Evolutionary conservation across 2,329 filamentous ascomycete genomes (phyloP), one percentile per base, ranked within the genome.

Genomic region (Clarireedia paspali): DNA sequence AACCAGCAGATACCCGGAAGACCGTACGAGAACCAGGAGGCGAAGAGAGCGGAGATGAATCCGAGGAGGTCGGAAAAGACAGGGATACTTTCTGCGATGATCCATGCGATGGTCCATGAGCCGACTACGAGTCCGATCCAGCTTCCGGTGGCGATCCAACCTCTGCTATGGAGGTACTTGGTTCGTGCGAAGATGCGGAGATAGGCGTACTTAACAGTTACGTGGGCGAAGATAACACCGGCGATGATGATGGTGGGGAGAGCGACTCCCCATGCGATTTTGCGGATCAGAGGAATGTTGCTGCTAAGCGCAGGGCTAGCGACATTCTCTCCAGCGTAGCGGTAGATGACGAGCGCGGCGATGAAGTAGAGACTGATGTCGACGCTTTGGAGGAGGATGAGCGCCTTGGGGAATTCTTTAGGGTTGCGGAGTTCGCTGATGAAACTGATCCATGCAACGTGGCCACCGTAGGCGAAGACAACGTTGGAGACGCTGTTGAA

Each of bases 231-330:
- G 60, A 89, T 85, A 6, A 88, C 84, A 53, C 85, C 86, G 0
- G 85, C 83, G 50, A 89, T 81, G 48, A 89, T 73, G 57, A 89
- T 88, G 2, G 83, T 88, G 2, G 85, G 85, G 2, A 85, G 75
- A 0, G 85, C 85, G 57, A 89, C 74, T 24, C 83, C 84, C 70
- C 83, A 89, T 12, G 85, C 84, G 10, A 85, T 72, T 65, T 87
- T 87, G 23, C 79, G 75, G 47, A 88, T 71, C 0, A 77, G 64
- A 1, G 67, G 67, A 0, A 70, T 70, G 3, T 77, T 75, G 6
- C 84, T 80, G 6, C 83, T 81, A 1, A 90, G 75, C 0, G 87
- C 86, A 0, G 87, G 87, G 1, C 81, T 84, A 1, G 77, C 74
- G 2, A 89, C 84, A 9, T 74, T 69, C 0, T 74, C 71, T 0